Base-by-base conservation (phyloP, 2,329 filamentous ascomycete genomes). In the Coniochaeta prunicola region DNA sequence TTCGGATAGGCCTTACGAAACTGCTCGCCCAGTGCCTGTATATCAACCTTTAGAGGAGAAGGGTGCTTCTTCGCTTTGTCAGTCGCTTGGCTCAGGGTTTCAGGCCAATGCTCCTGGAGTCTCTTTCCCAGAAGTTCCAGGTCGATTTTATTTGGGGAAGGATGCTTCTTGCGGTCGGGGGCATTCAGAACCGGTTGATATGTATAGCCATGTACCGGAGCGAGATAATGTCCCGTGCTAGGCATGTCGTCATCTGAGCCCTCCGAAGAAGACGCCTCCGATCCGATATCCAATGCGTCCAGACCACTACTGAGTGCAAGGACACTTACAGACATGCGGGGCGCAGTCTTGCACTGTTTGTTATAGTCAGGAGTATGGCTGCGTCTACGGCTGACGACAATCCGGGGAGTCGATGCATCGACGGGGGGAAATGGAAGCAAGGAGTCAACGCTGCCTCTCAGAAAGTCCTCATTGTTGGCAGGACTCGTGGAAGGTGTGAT, bases 121-220 rank as follows among this genome's bases (percentile, higher is more conserved):
- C 70, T 72, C 33, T 61, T 59, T 55, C 73, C 71, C 26, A 77
- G 65, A n/a, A 71, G 65, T 55, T 76, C 70, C 24, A 78, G 64
- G 10, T 70, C 71, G 31, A 69, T 66, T 59, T 77, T 77, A 66
- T 72, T 76, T 2, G 76, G 76, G 2, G 76, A 78, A 6, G 76
- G 76, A 40, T 78, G 76, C 59, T 78, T 78, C 67, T 78, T 78
- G 17, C 50, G 56, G 21, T 45, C 21, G 5, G 45, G 45, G 3
- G 24, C 45, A 30, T 50, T 50, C 34, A 53, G 21, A 10, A 58
- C 58, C 1, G 58, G 55, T 17, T 53, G 40, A 30, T 59, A 57
- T 8, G 26, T 40, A 24, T 42, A 56, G 15, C 54, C 54, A 15
- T 30, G 26, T 17, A 28, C 24, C 24, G 54, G 45, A 15, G 21